These are phyloP conservation scores for Jamesozyma rosinii DNA, from an alignment of 805 yeast species.

Conservation along the genomic window DNA sequence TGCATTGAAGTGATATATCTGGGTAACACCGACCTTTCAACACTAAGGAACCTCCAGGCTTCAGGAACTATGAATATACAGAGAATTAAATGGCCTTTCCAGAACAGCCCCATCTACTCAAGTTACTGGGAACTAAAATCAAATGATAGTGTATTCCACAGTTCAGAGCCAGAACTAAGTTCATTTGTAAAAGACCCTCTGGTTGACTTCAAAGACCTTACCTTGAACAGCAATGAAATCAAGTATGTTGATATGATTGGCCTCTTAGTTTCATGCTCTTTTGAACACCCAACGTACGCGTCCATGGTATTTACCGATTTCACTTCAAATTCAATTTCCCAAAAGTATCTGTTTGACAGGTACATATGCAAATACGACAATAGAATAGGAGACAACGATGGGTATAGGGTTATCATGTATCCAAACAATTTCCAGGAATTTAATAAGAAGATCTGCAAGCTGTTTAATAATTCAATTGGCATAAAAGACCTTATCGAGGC, in stretches of 20 bases:
- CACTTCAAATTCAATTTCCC: constrained; percentile 13
- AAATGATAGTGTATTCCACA: too few species aligned
- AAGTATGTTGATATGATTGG: constrained; percentile 14
- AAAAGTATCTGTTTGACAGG: constrained; percentile 18
- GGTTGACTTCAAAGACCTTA: constrained; percentile 11
- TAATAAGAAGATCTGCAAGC: constrained; percentile 4
- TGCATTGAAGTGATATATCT: too few species aligned
- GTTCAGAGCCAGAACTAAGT: too few species aligned
- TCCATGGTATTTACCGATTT: constrained; percentile 25
- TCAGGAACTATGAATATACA: too few species aligned
- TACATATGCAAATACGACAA: constrained; percentile 15
- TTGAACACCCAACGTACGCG: constrained; percentile 9
- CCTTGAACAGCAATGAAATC: constrained; percentile 3
- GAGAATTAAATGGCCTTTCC: too few species aligned
- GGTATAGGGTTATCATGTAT: constrained; percentile 18
- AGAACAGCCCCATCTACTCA: too few species aligned
- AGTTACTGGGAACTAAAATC: too few species aligned
- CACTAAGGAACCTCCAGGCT: too few species aligned
- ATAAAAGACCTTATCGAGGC: not conserved
- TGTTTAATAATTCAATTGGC: constrained; percentile 5
- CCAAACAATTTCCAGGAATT: constrained; percentile 11
- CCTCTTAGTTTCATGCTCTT: constrained; percentile 15
- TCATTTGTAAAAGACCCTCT: constrained; percentile 9
- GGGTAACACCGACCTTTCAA: too few species aligned
- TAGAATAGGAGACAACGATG: constrained; percentile 24